These are phyloP conservation scores for Diaporthe sp. DNA, from an alignment of 2,329 filamentous ascomycete genomes.

Conservation along the genomic window DNA sequence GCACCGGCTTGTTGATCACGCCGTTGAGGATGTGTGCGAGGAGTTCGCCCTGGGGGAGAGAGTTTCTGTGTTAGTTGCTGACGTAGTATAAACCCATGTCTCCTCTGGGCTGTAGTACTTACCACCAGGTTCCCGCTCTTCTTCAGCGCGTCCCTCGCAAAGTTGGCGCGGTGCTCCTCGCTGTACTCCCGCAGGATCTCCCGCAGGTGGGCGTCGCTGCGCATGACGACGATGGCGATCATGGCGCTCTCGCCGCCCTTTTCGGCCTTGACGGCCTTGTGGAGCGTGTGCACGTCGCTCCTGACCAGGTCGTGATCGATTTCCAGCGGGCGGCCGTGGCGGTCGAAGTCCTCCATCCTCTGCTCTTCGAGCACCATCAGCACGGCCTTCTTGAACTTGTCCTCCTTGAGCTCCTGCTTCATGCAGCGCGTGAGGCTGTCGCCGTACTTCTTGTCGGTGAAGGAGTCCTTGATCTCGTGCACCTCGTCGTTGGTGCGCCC, in stretches of 20 bases:
- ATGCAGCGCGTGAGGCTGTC: constrained; percentile 88
- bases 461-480: constrained; percentile 85
- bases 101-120: constrained; percentile 58
- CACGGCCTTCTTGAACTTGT: constrained; percentile 95
- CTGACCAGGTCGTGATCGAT: constrained; percentile 73
- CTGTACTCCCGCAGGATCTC: constrained; percentile 87
- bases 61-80: constrained; percentile 32
- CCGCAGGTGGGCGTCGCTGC: constrained; percentile 85
- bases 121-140: constrained; percentile 95
- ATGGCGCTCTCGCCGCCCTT: constrained; percentile 90
- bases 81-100: neutral
- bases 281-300: constrained; percentile 80
- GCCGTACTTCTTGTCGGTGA: constrained; percentile 91
- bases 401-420: constrained; percentile 91
- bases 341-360: constrained; percentile 85
- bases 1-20: constrained; percentile 93
- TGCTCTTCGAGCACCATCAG: constrained; percentile 85
- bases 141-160: constrained; percentile 87
- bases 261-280: constrained; percentile 76
- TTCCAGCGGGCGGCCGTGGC: constrained; percentile 69
- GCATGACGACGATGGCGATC: constrained; percentile 84
- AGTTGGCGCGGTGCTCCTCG: constrained; percentile 80
- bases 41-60: constrained; percentile 81
- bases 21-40: constrained; percentile 96
- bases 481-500: constrained; percentile 92